phyloP scores from a whole-genome alignment of 2,329 filamentous ascomycete species.

The Pyrenophora graminea region DNA sequence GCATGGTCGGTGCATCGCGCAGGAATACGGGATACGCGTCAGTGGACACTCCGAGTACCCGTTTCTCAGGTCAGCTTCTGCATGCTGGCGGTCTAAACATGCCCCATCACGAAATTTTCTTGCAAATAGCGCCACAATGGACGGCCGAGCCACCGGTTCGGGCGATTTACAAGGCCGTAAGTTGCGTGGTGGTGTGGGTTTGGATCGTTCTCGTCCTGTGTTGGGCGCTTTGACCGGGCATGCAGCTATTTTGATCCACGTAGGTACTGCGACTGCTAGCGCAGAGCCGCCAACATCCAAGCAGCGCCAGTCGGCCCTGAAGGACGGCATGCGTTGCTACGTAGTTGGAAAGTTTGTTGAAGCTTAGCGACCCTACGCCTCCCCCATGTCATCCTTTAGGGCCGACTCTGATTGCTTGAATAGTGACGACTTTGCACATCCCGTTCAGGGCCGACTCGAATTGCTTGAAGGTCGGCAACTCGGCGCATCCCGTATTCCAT shows the following conservation, averaged over 20 bases:
- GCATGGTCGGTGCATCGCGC: neutral
- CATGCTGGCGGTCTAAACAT: neutral
- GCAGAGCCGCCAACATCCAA: conserved; percentile 28
- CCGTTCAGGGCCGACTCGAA: too few relatives aligned
- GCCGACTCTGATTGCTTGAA: too few relatives aligned
- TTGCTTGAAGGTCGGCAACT: too few relatives aligned
- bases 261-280: neutral
- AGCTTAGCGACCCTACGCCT: too few relatives aligned
- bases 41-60: neutral
- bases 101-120: neutral
- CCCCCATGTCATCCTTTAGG: too few relatives aligned
- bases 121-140: neutral
- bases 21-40: neutral
- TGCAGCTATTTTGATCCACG: neutral
- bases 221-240: neutral
- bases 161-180: neutral
- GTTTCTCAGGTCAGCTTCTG: neutral
- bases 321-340: too few relatives aligned
- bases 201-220: neutral
- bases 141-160: conserved; percentile 1
- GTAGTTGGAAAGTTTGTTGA: too few relatives aligned
- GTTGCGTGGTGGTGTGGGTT: neutral
- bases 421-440: too few relatives aligned
- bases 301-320: conserved; percentile 11
- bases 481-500: too few relatives aligned